Base-by-base conservation (phyloP, 2,329 filamentous ascomycete species). In the Sarocladium brachiariae region DNA sequence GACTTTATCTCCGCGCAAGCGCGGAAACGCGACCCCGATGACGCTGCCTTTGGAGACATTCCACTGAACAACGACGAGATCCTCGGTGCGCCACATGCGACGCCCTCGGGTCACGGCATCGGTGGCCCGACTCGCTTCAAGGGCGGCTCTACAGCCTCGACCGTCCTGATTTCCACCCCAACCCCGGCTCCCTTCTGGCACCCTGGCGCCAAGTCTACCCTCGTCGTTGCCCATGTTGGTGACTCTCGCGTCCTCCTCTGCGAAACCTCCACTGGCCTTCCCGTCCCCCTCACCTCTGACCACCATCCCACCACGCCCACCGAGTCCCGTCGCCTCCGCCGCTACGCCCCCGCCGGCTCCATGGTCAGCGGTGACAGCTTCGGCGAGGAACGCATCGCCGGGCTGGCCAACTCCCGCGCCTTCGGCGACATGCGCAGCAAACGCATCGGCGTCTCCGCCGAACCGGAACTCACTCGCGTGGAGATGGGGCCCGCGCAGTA, bases 141-240 rank as follows among this genome's bases (percentile, higher is more conserved):
- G 62, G 93, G 93, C 53, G 93, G 93, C 52, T 96, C 90, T 50
- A 99, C 93, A 1, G 91, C 89, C 37, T 95, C 89, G 16, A 74
- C 96, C 16, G 91, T 85, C 1, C 77, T 99, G 62, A 89, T 99
- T 51, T 95, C 90, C 1, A 97, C 93, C 0, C 90, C 92, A 0
- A 95, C 89, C 0, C 85, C 91, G 0, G 86, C 86, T 0, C 93
- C 93, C 0, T 99, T 95, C 68, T 99, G 93, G 93, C 89, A 97
- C 61, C 93, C 93, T 0, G 81, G 84, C 3, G 86, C 89, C 0
- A 86, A 89, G 3, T 89, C 87, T 0, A 95, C 90, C 1, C 71
- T 99, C 31, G 70, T 96, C 14, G 85, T 90, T 6, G 90, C 89
- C 0, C 93, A 99, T 64, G 90, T 96, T 2, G 93, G 93, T 53